These are phyloP conservation scores for Cutaneotrichosporon sp. DNA, from an alignment of 1,284 basidiomycete species.

Conservation along the genomic window DNA sequence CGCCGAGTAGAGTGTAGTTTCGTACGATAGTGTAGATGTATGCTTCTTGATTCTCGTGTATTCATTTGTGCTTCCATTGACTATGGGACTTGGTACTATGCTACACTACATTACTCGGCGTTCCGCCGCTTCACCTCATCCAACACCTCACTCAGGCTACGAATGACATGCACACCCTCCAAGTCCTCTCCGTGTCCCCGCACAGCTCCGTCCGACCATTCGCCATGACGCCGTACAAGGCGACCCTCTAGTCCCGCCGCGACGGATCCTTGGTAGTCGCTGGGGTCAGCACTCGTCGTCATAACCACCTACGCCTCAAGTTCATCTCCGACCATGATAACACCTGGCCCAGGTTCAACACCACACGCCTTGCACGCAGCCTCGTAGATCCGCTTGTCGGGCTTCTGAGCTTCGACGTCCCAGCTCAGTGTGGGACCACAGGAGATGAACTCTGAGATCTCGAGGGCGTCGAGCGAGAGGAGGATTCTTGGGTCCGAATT, in stretches of 20 bases:
- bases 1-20: conserved; percentile 7
- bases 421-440: conserved; percentile 48
- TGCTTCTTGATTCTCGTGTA: neutral
- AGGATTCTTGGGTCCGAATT: conserved; percentile 52
- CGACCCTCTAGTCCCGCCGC: conserved; percentile 44
- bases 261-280: conserved; percentile 47
- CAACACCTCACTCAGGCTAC: conserved; percentile 36
- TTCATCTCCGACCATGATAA: conserved; percentile 54
- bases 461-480: conserved; percentile 38
- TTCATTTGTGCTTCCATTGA: neutral
- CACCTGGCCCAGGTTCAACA: conserved; percentile 36
- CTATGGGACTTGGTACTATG: neutral
- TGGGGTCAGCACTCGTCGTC: conserved; percentile 21
- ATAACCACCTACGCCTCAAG: conserved; percentile 46
- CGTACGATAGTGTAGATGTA: conserved; percentile 4
- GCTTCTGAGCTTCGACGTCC: conserved; percentile 47
- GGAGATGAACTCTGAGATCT: conserved; percentile 39
- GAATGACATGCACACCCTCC: conserved; percentile 33
- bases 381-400: conserved; percentile 41
- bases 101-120: neutral
- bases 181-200: conserved; percentile 39
- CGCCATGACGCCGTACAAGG: conserved; percentile 44
- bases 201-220: conserved; percentile 50
- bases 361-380: conserved; percentile 36
- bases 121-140: conserved; percentile 25